Base-by-base conservation (phyloP, 2,329 filamentous ascomycete genomes). In the Westerdykella ornata region DNA sequence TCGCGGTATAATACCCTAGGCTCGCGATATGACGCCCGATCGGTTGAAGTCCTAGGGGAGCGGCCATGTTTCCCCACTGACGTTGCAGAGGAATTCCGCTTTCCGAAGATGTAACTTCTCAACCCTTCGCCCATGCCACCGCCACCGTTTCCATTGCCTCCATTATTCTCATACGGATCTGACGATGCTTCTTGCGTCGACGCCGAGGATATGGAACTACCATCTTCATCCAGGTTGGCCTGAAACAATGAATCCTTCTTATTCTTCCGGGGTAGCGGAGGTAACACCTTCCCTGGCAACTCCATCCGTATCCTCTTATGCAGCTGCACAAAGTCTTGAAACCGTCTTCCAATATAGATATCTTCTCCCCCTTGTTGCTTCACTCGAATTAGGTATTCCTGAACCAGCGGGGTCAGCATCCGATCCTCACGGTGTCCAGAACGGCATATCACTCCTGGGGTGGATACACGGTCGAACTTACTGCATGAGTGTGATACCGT, bases 381-480 rank as follows among this genome's bases (percentile, higher is more conserved):
- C 20, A 96, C 84, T 9, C 90, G 80, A 44, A 98, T 74, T 35
- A 98, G 68, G 56, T 96, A 98, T 72, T 97, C 87, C 84, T 88
- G 32, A 12, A 30, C 19, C 35, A 35, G 38, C 18, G 13, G 14
- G 40, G 8, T 19, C 33, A 22, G 15, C 9, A 32, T 13, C 12
- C n/a, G 22, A 18, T 30, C 15, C 26, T 12, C 7, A 11, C n/a
- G 32, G 9, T n/a, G 31, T 20, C 16, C 13, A 33, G 13, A 18
- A 18, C 31, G 8, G 17, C 15, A 13, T 12, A 17, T 28, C 9
- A 34, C 34, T 56, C 18, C 19, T 31, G 3, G 31, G 30, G 3
- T n/a, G 19, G 14, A 13, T 17, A 22, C 3, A n/a, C 20, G 4
- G 9, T n/a, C 14, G 1, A 13, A 71, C 82, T 68, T 70, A 88